These are phyloP conservation scores for Cytospora leucostoma DNA, from an alignment of 2,329 filamentous ascomycete genomes.

Conservation along the genomic window DNA sequence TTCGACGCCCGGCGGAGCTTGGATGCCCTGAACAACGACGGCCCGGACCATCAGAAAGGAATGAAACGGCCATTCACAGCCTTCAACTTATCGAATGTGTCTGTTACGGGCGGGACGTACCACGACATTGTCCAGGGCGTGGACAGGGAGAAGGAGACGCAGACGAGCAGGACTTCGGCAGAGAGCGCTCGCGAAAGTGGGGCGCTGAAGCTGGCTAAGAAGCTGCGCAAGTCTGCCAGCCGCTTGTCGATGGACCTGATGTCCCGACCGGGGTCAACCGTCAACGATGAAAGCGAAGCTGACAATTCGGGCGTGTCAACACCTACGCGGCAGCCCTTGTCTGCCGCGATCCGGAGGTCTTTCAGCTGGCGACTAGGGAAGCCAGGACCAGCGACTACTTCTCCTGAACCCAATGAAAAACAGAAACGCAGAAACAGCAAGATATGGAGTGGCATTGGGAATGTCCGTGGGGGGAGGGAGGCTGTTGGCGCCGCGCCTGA, in stretches of 20 bases:
- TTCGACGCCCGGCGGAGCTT: conserved; percentile 20
- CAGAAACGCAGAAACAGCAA: background rate
- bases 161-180: conserved; percentile 34
- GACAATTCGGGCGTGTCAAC: conserved; percentile 15
- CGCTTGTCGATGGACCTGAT: conserved; percentile 44
- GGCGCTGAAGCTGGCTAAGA: conserved; percentile 48
- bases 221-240: conserved; percentile 55
- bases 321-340: conserved; percentile 18
- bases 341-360: conserved; percentile 21
- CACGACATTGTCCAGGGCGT: conserved; percentile 45
- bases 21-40: conserved; percentile 8
- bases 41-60: conserved; percentile 40
- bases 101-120: conserved; percentile 32
- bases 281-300: conserved; percentile 5
- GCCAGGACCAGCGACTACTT: conserved; percentile 1
- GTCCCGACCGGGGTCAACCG: conserved; percentile 3
- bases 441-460: background rate
- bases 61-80: conserved; percentile 25
- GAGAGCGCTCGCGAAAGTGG: conserved; percentile 29
- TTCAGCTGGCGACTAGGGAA: conserved; percentile 21
- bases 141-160: conserved; percentile 29
- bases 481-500: background rate
- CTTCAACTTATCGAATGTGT: conserved; percentile 20
- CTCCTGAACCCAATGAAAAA: background rate
- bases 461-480: background rate